phyloP scores from a whole-genome alignment of 108 stramenopile species.

The Skeletonema potamos region DNA sequence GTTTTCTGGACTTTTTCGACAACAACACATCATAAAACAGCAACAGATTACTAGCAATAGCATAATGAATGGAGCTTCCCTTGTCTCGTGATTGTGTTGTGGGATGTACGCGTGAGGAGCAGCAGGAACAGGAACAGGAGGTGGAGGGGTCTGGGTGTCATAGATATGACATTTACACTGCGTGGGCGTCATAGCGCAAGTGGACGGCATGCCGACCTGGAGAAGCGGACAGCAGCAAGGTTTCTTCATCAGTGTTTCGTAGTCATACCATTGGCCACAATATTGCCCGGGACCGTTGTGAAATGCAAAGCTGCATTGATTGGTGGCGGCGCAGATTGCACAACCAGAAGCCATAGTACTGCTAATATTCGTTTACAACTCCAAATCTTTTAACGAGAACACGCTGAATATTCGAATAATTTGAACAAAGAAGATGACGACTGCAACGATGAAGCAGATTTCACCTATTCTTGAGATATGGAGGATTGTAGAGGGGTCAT shows the following conservation, averaged over 20 bases:
- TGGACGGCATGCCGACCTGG: background rate
- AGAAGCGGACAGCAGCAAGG: constrained; percentile 40
- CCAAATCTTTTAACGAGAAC: background rate
- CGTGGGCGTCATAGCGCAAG: constrained; percentile 26
- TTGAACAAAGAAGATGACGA: background rate
- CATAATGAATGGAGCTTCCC: background rate
- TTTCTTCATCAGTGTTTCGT: background rate
- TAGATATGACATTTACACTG: constrained; percentile 34
- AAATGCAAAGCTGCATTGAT: constrained; percentile 37
- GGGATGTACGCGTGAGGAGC: background rate
- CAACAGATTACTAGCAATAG: constrained; percentile 7
- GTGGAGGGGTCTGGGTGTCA: background rate
- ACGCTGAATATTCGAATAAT: background rate
- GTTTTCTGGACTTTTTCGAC: background rate
- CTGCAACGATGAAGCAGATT: background rate
- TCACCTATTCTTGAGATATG: background rate
- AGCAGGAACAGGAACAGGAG: background rate
- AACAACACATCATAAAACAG: constrained; percentile 3
- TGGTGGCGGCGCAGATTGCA: constrained; percentile 28
- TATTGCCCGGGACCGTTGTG: constrained; percentile 39
- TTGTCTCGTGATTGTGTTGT: background rate
- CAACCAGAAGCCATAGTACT: constrained; percentile 34
- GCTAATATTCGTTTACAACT: background rate
- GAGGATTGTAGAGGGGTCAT: background rate
- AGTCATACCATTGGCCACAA: constrained; percentile 27